Evolutionary conservation across 148 eudicot genomes (phyloP).

Genomic region (Vaccinium myrtillus): DNA sequence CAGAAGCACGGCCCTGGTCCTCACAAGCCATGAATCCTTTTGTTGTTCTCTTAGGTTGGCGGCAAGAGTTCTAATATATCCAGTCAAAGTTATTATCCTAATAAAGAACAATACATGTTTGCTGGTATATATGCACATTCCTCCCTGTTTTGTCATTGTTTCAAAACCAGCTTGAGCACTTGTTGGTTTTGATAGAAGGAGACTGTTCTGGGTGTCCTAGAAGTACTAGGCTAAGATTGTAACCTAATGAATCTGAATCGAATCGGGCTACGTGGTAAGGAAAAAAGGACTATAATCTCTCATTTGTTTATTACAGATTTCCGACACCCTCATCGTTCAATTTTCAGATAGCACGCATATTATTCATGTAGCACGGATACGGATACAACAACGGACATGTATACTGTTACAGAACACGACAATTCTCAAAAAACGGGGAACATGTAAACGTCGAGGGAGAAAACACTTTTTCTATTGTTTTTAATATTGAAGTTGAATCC

Average conservation of each 20-base stretch:
- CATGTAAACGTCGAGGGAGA: background rate
- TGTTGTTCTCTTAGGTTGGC: background rate
- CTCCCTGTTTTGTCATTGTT: background rate
- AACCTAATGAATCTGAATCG: background rate
- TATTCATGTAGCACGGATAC: background rate
- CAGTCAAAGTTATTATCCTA: background rate
- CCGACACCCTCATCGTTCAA: background rate
- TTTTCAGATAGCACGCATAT: background rate
- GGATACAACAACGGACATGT: background rate
- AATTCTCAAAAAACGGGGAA: background rate
- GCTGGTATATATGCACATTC: background rate
- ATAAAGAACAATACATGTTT: background rate
- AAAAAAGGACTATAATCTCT: background rate
- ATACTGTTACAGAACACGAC: background rate
- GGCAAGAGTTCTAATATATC: background rate
- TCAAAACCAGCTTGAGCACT: background rate
- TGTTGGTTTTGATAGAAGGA: background rate
- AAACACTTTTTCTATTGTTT: background rate
- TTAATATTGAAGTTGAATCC: background rate
- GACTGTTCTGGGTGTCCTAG: background rate
- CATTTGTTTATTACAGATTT: background rate
- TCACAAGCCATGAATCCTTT: slow-evolving; percentile 4
- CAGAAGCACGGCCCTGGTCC: slow-evolving; percentile 9
- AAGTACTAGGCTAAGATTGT: background rate
- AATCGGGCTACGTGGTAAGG: background rate